phyloP scores from a whole-genome alignment of 2,329 filamentous ascomycete genomes.

The Akanthomyces uredinophilus region DNA sequence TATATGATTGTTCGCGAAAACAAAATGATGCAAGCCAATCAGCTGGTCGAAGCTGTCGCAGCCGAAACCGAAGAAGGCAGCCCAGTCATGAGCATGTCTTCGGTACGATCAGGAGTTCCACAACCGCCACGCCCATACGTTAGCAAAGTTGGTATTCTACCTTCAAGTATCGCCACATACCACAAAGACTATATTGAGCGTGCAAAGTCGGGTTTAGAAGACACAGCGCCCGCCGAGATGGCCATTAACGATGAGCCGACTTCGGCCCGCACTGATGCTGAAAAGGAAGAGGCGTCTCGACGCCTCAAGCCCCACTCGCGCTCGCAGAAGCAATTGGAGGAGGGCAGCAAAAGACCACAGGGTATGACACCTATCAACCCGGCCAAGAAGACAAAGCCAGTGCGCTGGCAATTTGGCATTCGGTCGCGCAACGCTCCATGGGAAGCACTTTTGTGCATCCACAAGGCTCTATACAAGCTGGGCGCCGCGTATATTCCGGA shows the following conservation, averaged over 20 bases:
- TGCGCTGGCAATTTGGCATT: constrained; percentile 98
- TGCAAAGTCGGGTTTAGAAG: constrained; percentile 48
- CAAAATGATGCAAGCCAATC: constrained; percentile 91
- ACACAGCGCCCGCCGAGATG: constrained; percentile 37
- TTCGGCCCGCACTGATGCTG: constrained; percentile 57
- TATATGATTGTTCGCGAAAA: constrained; percentile 98
- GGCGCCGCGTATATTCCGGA: constrained; percentile 81
- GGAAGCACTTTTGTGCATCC: constrained; percentile 91
- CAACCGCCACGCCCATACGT: constrained; percentile 54
- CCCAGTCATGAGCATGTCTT: constrained; percentile 50
- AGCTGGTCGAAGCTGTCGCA: constrained; percentile 30
- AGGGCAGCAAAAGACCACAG: constrained; percentile 53
- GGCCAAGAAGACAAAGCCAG: constrained; percentile 68
- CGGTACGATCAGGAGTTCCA: constrained; percentile 48
- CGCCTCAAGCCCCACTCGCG: constrained; percentile 82
- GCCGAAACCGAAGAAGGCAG: constrained; percentile 38
- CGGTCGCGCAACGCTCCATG: constrained; percentile 89
- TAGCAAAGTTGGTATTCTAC: constrained; percentile 86
- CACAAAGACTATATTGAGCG: constrained; percentile 88
- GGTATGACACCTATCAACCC: constrained; percentile 59
- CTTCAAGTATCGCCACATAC: constrained; percentile 84
- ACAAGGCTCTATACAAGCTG: constrained; percentile 82
- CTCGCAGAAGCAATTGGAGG: constrained; percentile 64
- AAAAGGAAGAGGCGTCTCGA: constrained; percentile 75
- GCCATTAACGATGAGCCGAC: constrained; percentile 43